phyloP scores from a whole-genome alignment of 2,329 filamentous ascomycete genomes.

The Teratosphaeria gauchensis region DNA sequence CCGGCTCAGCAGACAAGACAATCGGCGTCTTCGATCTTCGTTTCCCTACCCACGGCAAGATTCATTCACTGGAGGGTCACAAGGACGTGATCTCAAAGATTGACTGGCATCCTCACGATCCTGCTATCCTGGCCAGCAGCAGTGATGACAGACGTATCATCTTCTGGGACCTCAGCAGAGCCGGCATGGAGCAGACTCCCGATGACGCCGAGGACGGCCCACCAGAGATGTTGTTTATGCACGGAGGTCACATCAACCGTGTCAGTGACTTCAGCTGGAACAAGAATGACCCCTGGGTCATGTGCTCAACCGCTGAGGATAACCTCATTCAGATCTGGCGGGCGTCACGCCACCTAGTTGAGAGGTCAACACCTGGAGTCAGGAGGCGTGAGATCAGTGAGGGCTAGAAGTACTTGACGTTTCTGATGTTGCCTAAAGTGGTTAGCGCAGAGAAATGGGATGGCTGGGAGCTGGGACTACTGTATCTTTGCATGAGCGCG shows the following conservation, averaged over 20 bases:
- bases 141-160: slow-evolving; percentile 89
- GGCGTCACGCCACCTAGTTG: slow-evolving; percentile 26
- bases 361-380: slow-evolving; percentile 21
- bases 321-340: slow-evolving; percentile 83
- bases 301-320: slow-evolving; percentile 91
- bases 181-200: slow-evolving; percentile 87
- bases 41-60: slow-evolving; percentile 57
- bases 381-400: slow-evolving; percentile 22
- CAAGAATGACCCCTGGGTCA: slow-evolving; percentile 86
- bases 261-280: slow-evolving; percentile 98
- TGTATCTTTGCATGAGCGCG: too few species aligned
- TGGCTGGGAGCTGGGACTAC: too few species aligned
- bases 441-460: too few species aligned
- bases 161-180: slow-evolving; percentile 89
- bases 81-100: slow-evolving; percentile 82
- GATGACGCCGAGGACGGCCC: slow-evolving; percentile 93
- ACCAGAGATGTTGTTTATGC: slow-evolving; percentile 97
- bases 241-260: slow-evolving; percentile 94
- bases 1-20: slow-evolving; percentile 89
- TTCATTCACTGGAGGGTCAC: slow-evolving; percentile 85
- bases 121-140: slow-evolving; percentile 77
- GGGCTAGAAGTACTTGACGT: too few species aligned
- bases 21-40: slow-evolving; percentile 93
- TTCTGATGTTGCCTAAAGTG: too few species aligned
- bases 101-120: slow-evolving; percentile 88